Percentiles rank a stretch among this genome's conserved stretches.
Evolutionary conservation across 495 filamentous ascomycete species (phyloP).

Genomic region (Penicillium desertorum): DNA sequence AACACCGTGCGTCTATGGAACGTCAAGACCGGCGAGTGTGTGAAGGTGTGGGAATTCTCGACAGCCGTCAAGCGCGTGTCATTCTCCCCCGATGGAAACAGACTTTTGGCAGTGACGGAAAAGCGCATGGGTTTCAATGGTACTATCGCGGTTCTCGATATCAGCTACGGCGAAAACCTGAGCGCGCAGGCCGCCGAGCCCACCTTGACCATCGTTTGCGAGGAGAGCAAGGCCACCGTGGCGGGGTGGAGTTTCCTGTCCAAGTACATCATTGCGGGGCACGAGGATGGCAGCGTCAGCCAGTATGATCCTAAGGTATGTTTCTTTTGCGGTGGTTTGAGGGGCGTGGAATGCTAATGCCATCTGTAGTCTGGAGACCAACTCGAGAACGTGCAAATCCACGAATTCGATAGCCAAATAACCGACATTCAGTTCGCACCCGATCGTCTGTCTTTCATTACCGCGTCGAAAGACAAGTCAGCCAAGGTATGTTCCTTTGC

Average conservation of each 20-base stretch:
- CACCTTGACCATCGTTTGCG: conserved; percentile 78
- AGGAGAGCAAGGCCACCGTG: conserved; percentile 93
- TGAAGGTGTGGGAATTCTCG: conserved; percentile 96
- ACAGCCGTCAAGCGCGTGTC: conserved; percentile 96
- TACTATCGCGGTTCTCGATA: conserved; percentile 87
- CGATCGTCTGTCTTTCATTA: conserved; percentile 97
- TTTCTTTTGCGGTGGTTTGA: neutral
- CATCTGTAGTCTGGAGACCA: conserved; percentile 70
- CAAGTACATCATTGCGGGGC: conserved; percentile 94
- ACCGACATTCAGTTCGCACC: conserved; percentile 92
- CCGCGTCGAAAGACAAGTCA: conserved; percentile 94
- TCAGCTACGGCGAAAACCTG: conserved; percentile 66
- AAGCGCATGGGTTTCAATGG: conserved; percentile 95
- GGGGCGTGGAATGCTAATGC: conserved; percentile 13
- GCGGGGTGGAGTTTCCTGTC: conserved; percentile 90
- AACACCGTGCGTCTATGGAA: conserved; percentile 98
- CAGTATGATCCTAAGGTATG: conserved; percentile 92
- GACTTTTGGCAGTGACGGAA: conserved; percentile 90
- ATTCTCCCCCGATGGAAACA: conserved; percentile 87
- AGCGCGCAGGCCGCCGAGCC: conserved; percentile 76
- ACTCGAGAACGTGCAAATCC: conserved; percentile 72
- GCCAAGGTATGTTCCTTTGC: conserved; percentile 64
- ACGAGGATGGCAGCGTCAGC: conserved; percentile 91
- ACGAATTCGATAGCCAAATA: conserved; percentile 80
- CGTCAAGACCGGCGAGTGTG: conserved; percentile 82